A percentile compares a stretch with the other conserved stretches of the same genome.
Evolutionary conservation across 345 rosid genomes (phyloP).

Genomic region (Salix caprea): DNA sequence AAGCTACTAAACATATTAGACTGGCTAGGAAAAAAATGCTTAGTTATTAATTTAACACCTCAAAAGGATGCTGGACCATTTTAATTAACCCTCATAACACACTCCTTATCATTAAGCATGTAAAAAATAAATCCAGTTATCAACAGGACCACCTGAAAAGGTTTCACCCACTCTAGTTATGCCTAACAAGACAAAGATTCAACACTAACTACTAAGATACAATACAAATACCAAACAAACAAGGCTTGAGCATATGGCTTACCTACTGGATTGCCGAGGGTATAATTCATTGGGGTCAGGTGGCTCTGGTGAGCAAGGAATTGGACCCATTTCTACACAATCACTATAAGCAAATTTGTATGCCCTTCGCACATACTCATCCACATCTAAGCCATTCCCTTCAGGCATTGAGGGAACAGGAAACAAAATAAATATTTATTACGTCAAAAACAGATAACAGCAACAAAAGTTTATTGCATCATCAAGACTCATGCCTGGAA

Average conservation of each 20-base stretch:
- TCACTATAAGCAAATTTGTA: conserved; percentile 98
- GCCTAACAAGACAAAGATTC: not conserved
- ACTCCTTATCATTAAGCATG: conserved; percentile 10
- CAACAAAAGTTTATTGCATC: conserved; percentile 2
- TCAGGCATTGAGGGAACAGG: conserved; percentile 19
- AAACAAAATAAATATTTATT: not conserved
- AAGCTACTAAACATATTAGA: conserved; percentile 6
- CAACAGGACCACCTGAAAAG: not conserved
- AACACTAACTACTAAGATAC: conserved; percentile 2
- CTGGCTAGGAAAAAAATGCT: not conserved
- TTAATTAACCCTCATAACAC: not conserved
- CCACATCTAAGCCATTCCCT: conserved; percentile 99
- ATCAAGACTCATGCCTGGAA: conserved; percentile 2
- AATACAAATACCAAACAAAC: not conserved
- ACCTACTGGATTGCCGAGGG: conserved; percentile 95
- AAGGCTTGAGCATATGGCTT: conserved; percentile 13
- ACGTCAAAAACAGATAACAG: not conserved
- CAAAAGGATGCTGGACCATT: not conserved
- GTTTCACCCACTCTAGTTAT: not conserved
- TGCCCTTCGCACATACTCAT: conserved; percentile 94
- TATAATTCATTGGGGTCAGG: conserved; percentile 93
- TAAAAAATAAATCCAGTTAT: not conserved
- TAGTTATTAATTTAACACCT: not conserved
- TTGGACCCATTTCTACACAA: conserved; percentile 90
- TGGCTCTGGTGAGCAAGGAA: conserved; percentile 88